Conservation (phyloP, 805 yeast genomes). For the Candida namnaoensis region DNA sequence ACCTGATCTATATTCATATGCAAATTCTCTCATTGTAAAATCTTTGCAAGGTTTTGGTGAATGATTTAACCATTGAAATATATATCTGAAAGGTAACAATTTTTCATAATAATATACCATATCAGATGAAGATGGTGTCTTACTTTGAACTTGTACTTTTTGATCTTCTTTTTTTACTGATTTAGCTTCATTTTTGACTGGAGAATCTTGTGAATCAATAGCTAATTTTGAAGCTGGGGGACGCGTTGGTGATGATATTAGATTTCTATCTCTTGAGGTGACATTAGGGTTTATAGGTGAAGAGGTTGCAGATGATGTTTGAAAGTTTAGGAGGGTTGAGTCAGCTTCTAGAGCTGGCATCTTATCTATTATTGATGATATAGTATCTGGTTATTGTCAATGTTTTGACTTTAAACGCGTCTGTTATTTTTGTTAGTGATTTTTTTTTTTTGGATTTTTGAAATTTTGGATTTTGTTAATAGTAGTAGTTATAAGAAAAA, state of each 20-base stretch:
- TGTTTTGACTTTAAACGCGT: not conserved
- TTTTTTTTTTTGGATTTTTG: no score
- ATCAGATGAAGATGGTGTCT: conserved; percentile 33
- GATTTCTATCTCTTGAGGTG: conserved; percentile 3
- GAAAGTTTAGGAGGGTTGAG: conserved; percentile 2
- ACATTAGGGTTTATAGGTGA: conserved; percentile 16
- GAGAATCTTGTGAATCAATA: not conserved
- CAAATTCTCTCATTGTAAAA: conserved; percentile 87
- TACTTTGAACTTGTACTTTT: not conserved
- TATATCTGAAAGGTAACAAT: conserved; percentile 64
- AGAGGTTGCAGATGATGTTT: conserved; percentile 12
- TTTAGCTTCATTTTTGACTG: not conserved
- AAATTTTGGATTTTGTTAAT: no score
- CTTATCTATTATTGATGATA: not conserved
- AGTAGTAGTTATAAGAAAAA: no score
- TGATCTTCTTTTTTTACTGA: not conserved
- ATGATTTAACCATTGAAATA: conserved; percentile 89
- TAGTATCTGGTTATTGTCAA: no score
- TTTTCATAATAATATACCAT: conserved; percentile 66
- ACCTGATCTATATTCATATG: conserved; percentile 81
- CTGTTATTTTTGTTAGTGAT: no score
- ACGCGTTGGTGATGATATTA: conserved; percentile 12
- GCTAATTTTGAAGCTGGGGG: not conserved
- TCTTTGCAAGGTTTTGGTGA: conserved; percentile 67
- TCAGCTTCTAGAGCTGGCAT: conserved; percentile 15